Evolutionary conservation across 371 early-diverging fungal species (phyloP).

Genomic region (Saksenaea oblongispora): DNA sequence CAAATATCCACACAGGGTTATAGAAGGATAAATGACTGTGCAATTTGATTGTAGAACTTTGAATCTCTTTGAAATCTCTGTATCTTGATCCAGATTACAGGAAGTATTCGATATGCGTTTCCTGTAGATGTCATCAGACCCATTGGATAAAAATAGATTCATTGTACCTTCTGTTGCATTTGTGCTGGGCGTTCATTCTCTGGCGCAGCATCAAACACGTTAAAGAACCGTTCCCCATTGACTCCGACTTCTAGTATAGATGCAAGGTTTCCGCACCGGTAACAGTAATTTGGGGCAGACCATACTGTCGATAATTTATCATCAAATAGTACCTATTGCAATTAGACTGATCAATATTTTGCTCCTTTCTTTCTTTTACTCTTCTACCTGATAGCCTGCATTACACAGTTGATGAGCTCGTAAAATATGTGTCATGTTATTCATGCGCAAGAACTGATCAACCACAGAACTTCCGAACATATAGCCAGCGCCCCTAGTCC

Average conservation of each 20-base stretch:
- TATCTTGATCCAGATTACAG: constrained; percentile 7
- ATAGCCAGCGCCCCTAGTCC: constrained; percentile 89
- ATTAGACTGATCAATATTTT: neutral
- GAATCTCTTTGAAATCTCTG: neutral
- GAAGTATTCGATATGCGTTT: constrained; percentile 22
- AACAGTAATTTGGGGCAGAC: constrained; percentile 93
- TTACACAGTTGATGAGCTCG: constrained; percentile 97
- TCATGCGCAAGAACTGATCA: constrained; percentile 80
- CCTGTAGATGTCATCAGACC: neutral
- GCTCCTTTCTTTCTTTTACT: neutral
- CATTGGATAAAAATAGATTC: neutral
- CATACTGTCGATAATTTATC: constrained; percentile 89
- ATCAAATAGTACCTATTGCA: constrained; percentile 71
- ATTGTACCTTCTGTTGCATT: constrained; percentile 19
- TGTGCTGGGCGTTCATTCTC: constrained; percentile 61
- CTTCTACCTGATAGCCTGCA: constrained; percentile 86
- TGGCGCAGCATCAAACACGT: constrained; percentile 90
- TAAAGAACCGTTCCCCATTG: constrained; percentile 80
- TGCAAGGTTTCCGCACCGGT: constrained; percentile 95
- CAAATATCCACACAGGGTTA: no score
- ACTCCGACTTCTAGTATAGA: constrained; percentile 89
- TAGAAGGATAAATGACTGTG: no score
- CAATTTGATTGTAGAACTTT: no score
- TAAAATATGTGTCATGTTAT: constrained; percentile 86
- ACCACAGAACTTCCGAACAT: constrained; percentile 89